These are phyloP conservation scores for Tolypocladium guangdongense DNA, from an alignment of 2,329 filamentous ascomycete genomes.

Conservation along the genomic window DNA sequence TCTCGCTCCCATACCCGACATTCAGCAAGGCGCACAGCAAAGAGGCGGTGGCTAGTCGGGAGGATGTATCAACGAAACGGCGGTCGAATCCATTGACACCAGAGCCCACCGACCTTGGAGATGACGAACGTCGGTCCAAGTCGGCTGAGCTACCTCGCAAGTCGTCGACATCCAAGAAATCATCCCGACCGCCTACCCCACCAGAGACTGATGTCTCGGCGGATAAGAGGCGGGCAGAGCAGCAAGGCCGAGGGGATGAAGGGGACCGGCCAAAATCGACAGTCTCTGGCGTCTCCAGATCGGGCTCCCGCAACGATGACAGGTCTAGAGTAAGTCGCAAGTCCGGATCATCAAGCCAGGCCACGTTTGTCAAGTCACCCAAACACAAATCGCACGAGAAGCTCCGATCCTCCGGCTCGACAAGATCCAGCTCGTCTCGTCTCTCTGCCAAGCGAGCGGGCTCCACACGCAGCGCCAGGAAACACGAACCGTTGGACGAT, in stretches of 20 bases:
- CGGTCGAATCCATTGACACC: slow-evolving; percentile 47
- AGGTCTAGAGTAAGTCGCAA: slow-evolving; percentile 41
- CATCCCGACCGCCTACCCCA: slow-evolving; percentile 46
- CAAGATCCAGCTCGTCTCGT: slow-evolving; percentile 22
- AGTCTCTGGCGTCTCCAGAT: slow-evolving; percentile 31
- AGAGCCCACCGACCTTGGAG: slow-evolving; percentile 58
- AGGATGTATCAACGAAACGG: slow-evolving; percentile 29
- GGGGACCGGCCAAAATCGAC: slow-evolving; percentile 30
- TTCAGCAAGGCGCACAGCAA: slow-evolving; percentile 91
- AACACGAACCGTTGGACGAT: slow-evolving; percentile 30
- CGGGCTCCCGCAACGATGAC: slow-evolving; percentile 35
- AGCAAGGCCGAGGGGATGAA: slow-evolving; percentile 15
- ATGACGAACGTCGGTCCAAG: slow-evolving; percentile 29
- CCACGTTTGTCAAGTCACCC: slow-evolving; percentile 36
- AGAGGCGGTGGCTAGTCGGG: slow-evolving; percentile 61
- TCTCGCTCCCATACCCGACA: slow-evolving; percentile 61
- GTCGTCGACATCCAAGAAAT: slow-evolving; percentile 28
- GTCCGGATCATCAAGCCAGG: slow-evolving; percentile 48
- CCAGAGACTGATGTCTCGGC: slow-evolving; percentile 51
- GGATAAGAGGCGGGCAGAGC: slow-evolving; percentile 25
- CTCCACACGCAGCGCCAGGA: slow-evolving; percentile 21
- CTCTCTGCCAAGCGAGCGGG: slow-evolving; percentile 24
- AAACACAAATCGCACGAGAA: slow-evolving; percentile 24
- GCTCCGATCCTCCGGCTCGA: slow-evolving; percentile 22
- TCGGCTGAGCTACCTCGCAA: slow-evolving; percentile 31